Evolutionary conservation across 1,139 yeast species (phyloP).

Genomic region (Protomyces inundatus): DNA sequence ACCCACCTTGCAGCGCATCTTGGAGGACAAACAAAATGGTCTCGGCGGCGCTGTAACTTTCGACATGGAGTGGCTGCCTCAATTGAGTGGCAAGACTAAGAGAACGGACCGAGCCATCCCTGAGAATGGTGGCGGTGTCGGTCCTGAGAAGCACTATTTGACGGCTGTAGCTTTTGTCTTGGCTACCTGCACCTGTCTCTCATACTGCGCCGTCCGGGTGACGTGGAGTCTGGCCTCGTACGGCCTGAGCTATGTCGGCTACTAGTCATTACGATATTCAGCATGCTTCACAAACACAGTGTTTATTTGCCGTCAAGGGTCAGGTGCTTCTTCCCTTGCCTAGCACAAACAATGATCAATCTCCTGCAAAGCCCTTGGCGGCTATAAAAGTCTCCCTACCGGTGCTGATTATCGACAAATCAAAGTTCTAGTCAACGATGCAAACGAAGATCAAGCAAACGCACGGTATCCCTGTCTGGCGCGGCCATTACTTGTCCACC

Average conservation of each 20-base stretch:
- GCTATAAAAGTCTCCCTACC: too few species aligned
- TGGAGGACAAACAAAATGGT: slow-evolving; percentile 10
- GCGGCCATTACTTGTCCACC: background rate
- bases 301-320: too few species aligned
- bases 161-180: slow-evolving; percentile 7
- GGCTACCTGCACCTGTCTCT: background rate
- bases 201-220: background rate
- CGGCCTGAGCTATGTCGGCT: background rate
- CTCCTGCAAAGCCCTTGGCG: too few species aligned
- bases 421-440: too few species aligned
- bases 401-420: too few species aligned
- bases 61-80: slow-evolving; percentile 17
- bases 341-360: too few species aligned
- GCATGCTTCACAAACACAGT: too few species aligned
- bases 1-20: slow-evolving; percentile 4
- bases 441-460: too few species aligned
- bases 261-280: too few species aligned
- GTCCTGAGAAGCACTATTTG: slow-evolving; percentile 23
- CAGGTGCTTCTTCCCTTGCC: too few species aligned
- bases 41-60: slow-evolving; percentile 15
- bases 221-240: background rate
- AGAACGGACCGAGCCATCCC: background rate
- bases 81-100: background rate
- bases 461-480: background rate
- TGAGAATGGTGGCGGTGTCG: background rate